Conservation (phyloP, 208 protist species). For the Naegleria fowleri region DNA sequence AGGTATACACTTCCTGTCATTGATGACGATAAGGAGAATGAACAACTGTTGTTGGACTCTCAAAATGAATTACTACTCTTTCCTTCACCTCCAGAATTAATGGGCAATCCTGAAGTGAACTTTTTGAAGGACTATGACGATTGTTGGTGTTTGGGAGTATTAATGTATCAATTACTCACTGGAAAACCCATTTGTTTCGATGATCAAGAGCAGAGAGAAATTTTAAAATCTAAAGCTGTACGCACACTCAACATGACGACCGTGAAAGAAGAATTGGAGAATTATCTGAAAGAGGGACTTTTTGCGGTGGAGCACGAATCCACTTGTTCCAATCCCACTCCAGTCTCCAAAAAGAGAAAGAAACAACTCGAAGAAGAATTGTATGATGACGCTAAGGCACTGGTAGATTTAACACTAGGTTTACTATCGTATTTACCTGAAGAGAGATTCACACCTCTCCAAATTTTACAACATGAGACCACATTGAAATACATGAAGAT, state of each 20-base stretch:
- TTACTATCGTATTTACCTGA: neutral
- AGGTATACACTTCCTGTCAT: neutral
- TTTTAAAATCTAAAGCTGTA: neutral
- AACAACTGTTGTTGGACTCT: neutral
- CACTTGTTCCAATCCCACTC: neutral
- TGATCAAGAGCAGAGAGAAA: neutral
- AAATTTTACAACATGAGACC: neutral
- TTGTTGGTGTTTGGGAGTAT: neutral
- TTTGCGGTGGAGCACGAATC: neutral
- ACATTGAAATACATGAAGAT: neutral
- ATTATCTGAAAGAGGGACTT: neutral
- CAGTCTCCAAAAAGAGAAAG: neutral
- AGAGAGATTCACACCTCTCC: neutral
- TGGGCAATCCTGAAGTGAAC: neutral
- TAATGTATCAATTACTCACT: neutral
- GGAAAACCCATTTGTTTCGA: neutral
- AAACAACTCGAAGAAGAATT: neutral
- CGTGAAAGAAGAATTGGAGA: neutral
- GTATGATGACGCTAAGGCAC: neutral
- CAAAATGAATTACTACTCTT: neutral
- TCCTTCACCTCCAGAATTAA: neutral
- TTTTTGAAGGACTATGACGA: neutral
- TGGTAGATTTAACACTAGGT: neutral
- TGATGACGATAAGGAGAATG: neutral
- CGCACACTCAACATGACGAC: neutral